phyloP scores from a whole-genome alignment of 176 grass and related monocot species.

The Aegilops tauschii region DNA sequence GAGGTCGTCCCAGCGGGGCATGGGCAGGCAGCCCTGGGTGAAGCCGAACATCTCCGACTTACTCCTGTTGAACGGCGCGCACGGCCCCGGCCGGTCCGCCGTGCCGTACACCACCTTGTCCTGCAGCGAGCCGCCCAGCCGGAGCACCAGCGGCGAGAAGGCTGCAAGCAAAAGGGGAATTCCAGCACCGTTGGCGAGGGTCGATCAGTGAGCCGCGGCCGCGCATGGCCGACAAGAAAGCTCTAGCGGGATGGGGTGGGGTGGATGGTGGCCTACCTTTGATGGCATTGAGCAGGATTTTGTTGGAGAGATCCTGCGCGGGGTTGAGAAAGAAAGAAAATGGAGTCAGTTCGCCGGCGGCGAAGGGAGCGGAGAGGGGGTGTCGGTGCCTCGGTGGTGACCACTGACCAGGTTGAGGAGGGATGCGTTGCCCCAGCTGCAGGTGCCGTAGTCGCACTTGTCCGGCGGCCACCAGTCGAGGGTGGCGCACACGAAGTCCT shows the following conservation, averaged over 20 bases:
- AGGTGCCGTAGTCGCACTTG: conserved; percentile 97
- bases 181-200: background rate
- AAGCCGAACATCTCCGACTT: conserved; percentile 61
- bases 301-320: conserved; percentile 80
- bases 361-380: background rate
- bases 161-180: conserved; percentile 13
- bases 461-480: conserved; percentile 99
- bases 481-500: conserved; percentile 87
- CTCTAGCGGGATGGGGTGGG: background rate
- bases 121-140: conserved; percentile 69
- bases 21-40: conserved; percentile 55
- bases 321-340: background rate
- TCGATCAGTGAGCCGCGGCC: background rate
- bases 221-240: background rate
- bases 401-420: conserved; percentile 75
- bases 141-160: conserved; percentile 64
- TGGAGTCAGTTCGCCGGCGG: background rate
- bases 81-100: conserved; percentile 1
- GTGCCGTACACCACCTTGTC: conserved; percentile 58
- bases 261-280: conserved; percentile 54
- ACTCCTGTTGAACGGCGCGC: conserved; percentile 56
- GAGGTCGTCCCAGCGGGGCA: conserved; percentile 78
- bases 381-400: background rate
- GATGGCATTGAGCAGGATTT: conserved; percentile 72
- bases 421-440: conserved; percentile 72